Percentiles rank a stretch among this genome's conserved stretches.
These are phyloP conservation scores for Dictyostelium capitatum DNA, from an alignment of 78 protist species.

Conservation along the genomic window DNA sequence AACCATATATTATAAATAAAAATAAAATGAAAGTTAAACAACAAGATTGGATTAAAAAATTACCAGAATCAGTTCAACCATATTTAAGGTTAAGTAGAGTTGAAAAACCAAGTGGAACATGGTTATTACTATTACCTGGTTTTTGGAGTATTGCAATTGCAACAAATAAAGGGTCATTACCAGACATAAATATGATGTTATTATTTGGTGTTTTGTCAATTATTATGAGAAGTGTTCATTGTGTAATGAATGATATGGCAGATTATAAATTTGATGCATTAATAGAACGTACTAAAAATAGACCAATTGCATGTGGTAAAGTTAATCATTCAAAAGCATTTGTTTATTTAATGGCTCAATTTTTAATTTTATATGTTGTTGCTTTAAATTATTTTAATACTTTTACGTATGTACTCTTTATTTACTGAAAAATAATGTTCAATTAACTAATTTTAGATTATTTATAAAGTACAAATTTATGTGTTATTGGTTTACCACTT, in stretches of 20 bases:
- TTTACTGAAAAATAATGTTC: background rate
- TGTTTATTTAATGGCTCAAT: slow-evolving; percentile 72
- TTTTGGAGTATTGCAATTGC: slow-evolving; percentile 60
- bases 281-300: slow-evolving; percentile 88
- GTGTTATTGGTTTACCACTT: slow-evolving; percentile 85
- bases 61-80: slow-evolving; percentile 54
- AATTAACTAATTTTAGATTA: background rate
- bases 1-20: too few species aligned
- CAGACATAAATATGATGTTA: slow-evolving; percentile 5
- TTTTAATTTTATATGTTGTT: slow-evolving; percentile 18
- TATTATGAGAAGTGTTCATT: slow-evolving; percentile 96
- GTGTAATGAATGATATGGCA: slow-evolving; percentile 95
- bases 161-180: slow-evolving; percentile 31
- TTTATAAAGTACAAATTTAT: slow-evolving; percentile 39
- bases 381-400: slow-evolving; percentile 46
- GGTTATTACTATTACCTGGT: slow-evolving; percentile 53
- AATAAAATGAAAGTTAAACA: too few species aligned
- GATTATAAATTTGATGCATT: slow-evolving; percentile 92
- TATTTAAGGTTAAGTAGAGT: slow-evolving; percentile 51
- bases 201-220: slow-evolving; percentile 90
- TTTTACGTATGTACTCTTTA: slow-evolving; percentile 45
- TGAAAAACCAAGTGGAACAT: slow-evolving; percentile 78
- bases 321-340: slow-evolving; percentile 59
- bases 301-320: slow-evolving; percentile 93
- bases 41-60: slow-evolving; percentile 38